Evolutionary conservation across 1,284 basidiomycete species (phyloP), one percentile per base, ranked within the genome.

Genomic region (Omphalotus olearius): DNA sequence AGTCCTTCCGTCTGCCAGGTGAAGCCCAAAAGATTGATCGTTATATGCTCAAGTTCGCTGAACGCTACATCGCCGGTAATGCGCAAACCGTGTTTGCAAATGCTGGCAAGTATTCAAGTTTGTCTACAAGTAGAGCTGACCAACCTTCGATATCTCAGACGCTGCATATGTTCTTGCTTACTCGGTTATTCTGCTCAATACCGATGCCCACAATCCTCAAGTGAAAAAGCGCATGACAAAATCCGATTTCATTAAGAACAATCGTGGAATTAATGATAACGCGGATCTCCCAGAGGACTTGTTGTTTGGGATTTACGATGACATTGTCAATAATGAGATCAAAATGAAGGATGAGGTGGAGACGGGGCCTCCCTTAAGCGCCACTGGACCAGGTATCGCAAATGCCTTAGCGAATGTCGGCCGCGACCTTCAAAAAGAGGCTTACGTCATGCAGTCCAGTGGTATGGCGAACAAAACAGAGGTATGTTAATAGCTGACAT

Each of bases 41-140:
- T n/a, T 98, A 85, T 71, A 95, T 98, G 92, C 81, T 98, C 53
- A 98, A 98, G 68, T 98, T 97, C 64, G 94, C 95, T 4, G 94
- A 97, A 64, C 80, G 93, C 18, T 98, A 93, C 66, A 91, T 96
- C 58, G 91, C 86, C 35, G 85, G 86, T 52, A 97, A 98, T 66
- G 69, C 83, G 0, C 79, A 85, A 57, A 88, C 87, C 1, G 75
- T 81, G 4, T 98, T 98, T 63, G 89, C 91, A 52, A 89, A 88
- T 62, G 88, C 87, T 57, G 88, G 88, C 88, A 57, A 53, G 79
- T 66, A 13, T 30, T 28, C 3, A 30, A 23, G 14, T 38, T 44
- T 30, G 18, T 20, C 37, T 5, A n/a, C n/a, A n/a, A 3, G 14
- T 11, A n/a, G 4, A 5, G 14, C 7, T 42, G 36, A 17, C 48